Evolutionary conservation across 805 yeast species (phyloP).

Genomic region (Zygotorulaspora chibaensis): DNA sequence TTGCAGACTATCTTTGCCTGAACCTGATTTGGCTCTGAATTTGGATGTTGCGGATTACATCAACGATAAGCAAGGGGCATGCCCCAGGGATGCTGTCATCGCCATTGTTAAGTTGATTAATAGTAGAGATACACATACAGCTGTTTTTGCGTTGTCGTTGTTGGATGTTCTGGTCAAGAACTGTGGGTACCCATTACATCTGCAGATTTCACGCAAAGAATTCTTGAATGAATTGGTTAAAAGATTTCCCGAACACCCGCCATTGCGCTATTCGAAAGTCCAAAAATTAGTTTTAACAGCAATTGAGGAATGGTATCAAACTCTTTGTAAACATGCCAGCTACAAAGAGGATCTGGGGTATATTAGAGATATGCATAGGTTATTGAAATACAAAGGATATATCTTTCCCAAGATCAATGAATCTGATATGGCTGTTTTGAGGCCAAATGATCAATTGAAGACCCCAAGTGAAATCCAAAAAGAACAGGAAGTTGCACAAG

Average conservation of each 20-base stretch:
- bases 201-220: constrained; percentile 92
- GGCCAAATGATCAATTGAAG: constrained; percentile 81
- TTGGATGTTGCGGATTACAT: constrained; percentile 90
- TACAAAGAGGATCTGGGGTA: constrained; percentile 89
- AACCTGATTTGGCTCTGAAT: constrained; percentile 85
- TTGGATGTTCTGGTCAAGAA: constrained; percentile 91
- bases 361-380: constrained; percentile 92
- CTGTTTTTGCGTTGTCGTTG: constrained; percentile 75
- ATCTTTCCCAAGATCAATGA: constrained; percentile 85
- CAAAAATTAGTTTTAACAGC: constrained; percentile 84
- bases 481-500: constrained; percentile 89
- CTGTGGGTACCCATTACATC: constrained; percentile 95
- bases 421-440: constrained; percentile 90
- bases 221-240: constrained; percentile 90
- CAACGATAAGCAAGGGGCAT: constrained; percentile 85
- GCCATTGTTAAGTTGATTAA: constrained; percentile 79
- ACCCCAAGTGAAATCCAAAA: constrained; percentile 85
- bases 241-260: constrained; percentile 92
- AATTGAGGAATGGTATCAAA: constrained; percentile 96
- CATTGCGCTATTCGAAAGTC: constrained; percentile 72
- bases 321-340: constrained; percentile 83
- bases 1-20: constrained; percentile 72
- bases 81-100: constrained; percentile 89
- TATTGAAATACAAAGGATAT: constrained; percentile 86
- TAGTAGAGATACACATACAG: constrained; percentile 77